Percentiles rank a stretch among this genome's conserved stretches.
Evolutionary conservation across 169 alveolate genomes (phyloP).

Genomic region (Sarcocystis neurona): DNA sequence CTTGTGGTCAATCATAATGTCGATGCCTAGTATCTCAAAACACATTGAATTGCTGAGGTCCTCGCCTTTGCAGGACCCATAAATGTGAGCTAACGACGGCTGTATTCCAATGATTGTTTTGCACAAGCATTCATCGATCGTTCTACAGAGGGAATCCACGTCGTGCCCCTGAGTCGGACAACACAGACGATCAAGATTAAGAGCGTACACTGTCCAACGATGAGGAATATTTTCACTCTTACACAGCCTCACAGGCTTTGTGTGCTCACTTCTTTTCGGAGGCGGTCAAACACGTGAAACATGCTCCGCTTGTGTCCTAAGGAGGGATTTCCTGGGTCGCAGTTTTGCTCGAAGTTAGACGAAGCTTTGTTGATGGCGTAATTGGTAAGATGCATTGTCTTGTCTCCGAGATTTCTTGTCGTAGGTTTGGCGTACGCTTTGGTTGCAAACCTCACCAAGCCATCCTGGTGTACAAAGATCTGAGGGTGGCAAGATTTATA

Average conservation of each 20-base stretch:
- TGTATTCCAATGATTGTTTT: conserved; percentile 83
- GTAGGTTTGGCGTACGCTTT: conserved; percentile 80
- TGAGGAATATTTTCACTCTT: too few relatives aligned
- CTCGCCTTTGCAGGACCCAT: conserved; percentile 81
- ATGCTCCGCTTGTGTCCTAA: conserved; percentile 83
- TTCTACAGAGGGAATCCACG: conserved; percentile 70
- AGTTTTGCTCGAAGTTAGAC: conserved; percentile 75
- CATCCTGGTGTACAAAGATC: conserved; percentile 83
- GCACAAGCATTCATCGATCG: conserved; percentile 78
- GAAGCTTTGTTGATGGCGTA: conserved; percentile 87
- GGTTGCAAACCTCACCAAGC: conserved; percentile 90
- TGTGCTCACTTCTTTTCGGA: conserved; percentile 65
- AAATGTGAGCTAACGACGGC: conserved; percentile 83
- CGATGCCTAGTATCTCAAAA: conserved; percentile 87
- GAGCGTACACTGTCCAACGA: too few relatives aligned
- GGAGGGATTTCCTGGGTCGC: conserved; percentile 76
- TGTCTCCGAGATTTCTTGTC: conserved; percentile 71
- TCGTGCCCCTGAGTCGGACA: conserved; percentile 64
- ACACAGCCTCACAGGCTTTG: background rate
- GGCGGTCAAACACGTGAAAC: conserved; percentile 71
- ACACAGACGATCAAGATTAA: conserved; percentile 21
- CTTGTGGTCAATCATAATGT: conserved; percentile 76
- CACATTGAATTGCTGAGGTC: conserved; percentile 82
- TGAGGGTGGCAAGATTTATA: conserved; percentile 3
- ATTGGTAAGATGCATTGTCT: conserved; percentile 88